Evolutionary conservation across 352 stramenopile species (phyloP).

Genomic region (Pythium aquatile): DNA sequence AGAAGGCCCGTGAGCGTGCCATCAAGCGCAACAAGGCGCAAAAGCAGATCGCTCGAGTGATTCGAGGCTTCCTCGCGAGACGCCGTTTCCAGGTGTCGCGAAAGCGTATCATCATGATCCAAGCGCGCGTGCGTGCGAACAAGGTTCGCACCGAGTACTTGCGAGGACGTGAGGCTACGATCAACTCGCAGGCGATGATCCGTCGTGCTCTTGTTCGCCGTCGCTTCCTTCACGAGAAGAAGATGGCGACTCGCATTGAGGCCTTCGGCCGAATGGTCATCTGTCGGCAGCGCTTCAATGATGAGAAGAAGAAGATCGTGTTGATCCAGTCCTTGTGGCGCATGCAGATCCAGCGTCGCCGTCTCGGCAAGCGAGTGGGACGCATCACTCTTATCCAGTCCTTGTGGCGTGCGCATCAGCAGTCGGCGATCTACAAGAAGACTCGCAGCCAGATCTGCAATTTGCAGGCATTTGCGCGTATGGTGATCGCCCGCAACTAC

Average conservation of each 20-base stretch:
- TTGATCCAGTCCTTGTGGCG: conserved; percentile 78
- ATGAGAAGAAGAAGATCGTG: conserved; percentile 67
- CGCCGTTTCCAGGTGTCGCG: conserved; percentile 50
- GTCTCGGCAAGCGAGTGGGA: conserved; percentile 43
- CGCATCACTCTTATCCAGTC: conserved; percentile 77
- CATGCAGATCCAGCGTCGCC: conserved; percentile 64
- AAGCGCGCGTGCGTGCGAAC: conserved; percentile 83
- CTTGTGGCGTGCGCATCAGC: conserved; percentile 69
- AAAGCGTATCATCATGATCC: conserved; percentile 82
- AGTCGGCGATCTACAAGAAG: conserved; percentile 52
- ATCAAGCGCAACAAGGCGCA: conserved; percentile 77
- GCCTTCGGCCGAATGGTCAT: conserved; percentile 84
- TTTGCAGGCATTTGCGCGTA: conserved; percentile 64
- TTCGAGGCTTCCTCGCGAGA: conserved; percentile 68
- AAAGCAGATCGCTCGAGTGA: conserved; percentile 68
- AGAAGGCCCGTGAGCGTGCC: conserved; percentile 76
- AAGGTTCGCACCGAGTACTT: conserved; percentile 85
- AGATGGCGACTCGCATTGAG: conserved; percentile 85
- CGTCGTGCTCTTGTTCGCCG: conserved; percentile 71
- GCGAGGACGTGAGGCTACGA: conserved; percentile 82
- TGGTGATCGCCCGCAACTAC: conserved; percentile 52
- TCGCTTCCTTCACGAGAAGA: conserved; percentile 80
- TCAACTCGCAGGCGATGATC: conserved; percentile 89
- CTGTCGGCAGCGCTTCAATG: conserved; percentile 58
- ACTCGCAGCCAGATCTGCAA: conserved; percentile 62